Conservation (phyloP, 1,284 basidiomycete species). For the Stygiomarasmius scandens region DNA sequence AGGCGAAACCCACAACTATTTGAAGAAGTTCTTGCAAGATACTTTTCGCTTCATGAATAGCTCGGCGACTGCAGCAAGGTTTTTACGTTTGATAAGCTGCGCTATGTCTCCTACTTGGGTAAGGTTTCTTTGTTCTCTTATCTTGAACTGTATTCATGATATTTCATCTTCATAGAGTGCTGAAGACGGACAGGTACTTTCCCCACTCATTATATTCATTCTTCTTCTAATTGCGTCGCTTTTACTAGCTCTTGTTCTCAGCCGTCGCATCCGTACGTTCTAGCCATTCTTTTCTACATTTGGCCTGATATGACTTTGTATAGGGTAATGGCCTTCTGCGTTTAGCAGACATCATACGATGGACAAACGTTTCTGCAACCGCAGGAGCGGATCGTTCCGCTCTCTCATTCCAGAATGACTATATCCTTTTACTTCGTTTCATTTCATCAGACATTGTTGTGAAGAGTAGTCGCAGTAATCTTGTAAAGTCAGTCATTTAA, state of each 20-base stretch:
- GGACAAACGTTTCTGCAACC: conserved; percentile 52
- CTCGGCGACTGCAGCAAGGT: conserved; percentile 42
- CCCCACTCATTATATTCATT: background rate
- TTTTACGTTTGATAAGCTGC: conserved; percentile 50
- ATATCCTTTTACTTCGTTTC: conserved; percentile 43
- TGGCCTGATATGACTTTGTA: conserved; percentile 15
- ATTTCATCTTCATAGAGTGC: conserved; percentile 37
- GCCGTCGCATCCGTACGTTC: conserved; percentile 42
- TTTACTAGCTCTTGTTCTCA: conserved; percentile 44
- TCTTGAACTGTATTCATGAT: conserved; percentile 3
- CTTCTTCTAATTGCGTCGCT: conserved; percentile 8
- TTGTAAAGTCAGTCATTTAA: conserved; percentile 52
- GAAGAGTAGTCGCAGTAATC: conserved; percentile 57
- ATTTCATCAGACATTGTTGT: conserved; percentile 64
- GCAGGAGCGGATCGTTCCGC: background rate
- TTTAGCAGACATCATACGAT: conserved; percentile 61
- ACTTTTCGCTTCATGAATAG: conserved; percentile 42
- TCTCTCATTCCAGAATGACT: conserved; percentile 1
- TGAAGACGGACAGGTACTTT: conserved; percentile 54
- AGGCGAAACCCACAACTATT: conserved; percentile 49
- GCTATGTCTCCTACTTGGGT: conserved; percentile 37
- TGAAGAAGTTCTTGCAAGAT: conserved; percentile 49
- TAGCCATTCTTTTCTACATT: conserved; percentile 25
- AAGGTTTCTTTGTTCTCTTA: background rate
- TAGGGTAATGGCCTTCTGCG: conserved; percentile 47